Conservation (phyloP, 257 asterid genomes). For the Solanum etuberosum region DNA sequence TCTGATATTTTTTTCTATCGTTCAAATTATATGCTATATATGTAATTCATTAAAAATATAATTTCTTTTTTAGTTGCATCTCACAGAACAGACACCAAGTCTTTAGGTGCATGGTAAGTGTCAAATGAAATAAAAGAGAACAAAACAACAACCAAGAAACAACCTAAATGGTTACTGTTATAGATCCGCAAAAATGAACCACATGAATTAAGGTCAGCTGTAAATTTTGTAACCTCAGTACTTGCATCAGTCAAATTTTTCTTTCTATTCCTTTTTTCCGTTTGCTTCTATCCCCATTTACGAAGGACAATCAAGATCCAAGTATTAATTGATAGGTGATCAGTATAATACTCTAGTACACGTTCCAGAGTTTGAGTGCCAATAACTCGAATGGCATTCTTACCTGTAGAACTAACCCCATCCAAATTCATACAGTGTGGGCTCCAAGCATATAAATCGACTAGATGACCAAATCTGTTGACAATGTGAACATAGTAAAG, state of each 20-base stretch:
- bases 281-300: neutral
- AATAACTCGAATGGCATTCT: neutral
- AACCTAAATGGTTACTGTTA: neutral
- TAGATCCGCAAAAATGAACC: neutral
- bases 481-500: constrained; percentile 1
- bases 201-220: neutral
- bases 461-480: constrained; percentile 51
- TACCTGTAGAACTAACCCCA: constrained; percentile 52
- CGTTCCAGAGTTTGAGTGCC: neutral
- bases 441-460: constrained; percentile 75
- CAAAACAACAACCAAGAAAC: neutral
- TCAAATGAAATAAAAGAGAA: neutral
- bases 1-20: neutral
- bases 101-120: neutral
- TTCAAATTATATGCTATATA: neutral
- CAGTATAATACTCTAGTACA: neutral
- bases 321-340: neutral
- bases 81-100: neutral
- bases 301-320: neutral
- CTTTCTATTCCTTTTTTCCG: neutral
- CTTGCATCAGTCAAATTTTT: neutral
- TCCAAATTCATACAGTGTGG: constrained; percentile 64
- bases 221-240: neutral
- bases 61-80: neutral
- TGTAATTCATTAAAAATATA: neutral